Evolutionary conservation across 805 yeast species (phyloP).

Genomic region (Saccharomycopsis schoenii): DNA sequence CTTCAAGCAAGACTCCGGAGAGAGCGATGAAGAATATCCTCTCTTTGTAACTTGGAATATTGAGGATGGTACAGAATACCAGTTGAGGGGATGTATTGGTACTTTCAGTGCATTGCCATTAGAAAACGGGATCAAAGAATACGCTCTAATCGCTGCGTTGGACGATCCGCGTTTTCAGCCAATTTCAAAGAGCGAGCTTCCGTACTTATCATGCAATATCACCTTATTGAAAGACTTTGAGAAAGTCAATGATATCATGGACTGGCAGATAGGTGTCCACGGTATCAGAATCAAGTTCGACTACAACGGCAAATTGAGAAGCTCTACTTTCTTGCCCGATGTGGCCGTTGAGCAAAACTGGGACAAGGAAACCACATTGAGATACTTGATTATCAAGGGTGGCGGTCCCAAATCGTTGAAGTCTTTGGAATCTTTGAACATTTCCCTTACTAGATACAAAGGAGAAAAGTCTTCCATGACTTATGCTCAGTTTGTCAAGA

Average conservation of each 20-base stretch:
- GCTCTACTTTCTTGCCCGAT: conserved; percentile 84
- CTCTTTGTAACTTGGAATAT: conserved; percentile 85
- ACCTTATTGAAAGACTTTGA: conserved; percentile 57
- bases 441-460: conserved; percentile 16
- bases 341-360: conserved; percentile 86
- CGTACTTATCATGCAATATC: conserved; percentile 37
- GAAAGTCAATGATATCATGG: conserved; percentile 38
- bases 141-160: conserved; percentile 60
- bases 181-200: conserved; percentile 44
- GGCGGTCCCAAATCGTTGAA: conserved; percentile 28
- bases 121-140: conserved; percentile 49
- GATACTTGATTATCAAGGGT: conserved; percentile 64
- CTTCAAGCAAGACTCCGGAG: conserved; percentile 2
- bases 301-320: conserved; percentile 30
- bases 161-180: conserved; percentile 75
- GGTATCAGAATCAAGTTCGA: conserved; percentile 60
- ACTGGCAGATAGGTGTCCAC: conserved; percentile 78
- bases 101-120: conserved; percentile 55
- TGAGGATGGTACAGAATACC: conserved; percentile 21
- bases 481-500: conserved; percentile 12
- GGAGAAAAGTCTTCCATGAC: conserved; percentile 17
- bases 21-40: conserved; percentile 33
- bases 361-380: conserved; percentile 63
- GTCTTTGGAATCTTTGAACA: conserved; percentile 4
- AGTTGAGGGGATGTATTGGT: conserved; percentile 87